phyloP scores from a whole-genome alignment of 352 stramenopile genomes.

The Blastocystis sp. region DNA sequence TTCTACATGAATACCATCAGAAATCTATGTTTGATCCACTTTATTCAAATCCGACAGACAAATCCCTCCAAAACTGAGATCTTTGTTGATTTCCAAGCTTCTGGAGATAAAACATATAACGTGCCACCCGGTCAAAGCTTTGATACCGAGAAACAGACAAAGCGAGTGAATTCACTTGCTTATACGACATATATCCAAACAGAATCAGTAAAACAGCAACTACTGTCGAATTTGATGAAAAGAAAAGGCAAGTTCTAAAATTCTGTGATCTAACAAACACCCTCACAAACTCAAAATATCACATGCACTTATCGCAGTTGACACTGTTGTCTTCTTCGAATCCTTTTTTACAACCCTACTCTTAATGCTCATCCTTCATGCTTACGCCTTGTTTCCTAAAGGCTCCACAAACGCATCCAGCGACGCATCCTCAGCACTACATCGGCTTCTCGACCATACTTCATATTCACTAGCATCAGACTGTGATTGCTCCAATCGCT shows the following conservation, averaged over 20 bases:
- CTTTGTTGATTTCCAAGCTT: neutral
- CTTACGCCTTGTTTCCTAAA: neutral
- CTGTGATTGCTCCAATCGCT: neutral
- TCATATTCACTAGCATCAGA: neutral
- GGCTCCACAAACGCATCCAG: neutral
- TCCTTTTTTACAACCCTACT: slow-evolving; percentile 23
- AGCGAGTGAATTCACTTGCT: slow-evolving; percentile 23
- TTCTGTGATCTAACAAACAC: neutral
- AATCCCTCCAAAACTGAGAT: neutral
- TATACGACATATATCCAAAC: neutral
- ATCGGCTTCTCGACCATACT: neutral
- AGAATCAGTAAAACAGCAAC: neutral
- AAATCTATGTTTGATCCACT: slow-evolving; percentile 1
- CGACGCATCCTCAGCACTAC: neutral
- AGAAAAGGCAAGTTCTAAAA: slow-evolving; percentile 4
- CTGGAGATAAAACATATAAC: slow-evolving; percentile 13
- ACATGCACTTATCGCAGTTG: slow-evolving; percentile 36
- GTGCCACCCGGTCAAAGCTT: neutral
- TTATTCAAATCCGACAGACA: neutral
- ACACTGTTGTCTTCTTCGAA: neutral
- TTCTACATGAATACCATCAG: neutral
- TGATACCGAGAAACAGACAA: neutral
- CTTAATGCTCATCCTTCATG: neutral
- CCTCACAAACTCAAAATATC: slow-evolving; percentile 1
- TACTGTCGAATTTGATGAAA: neutral